phyloP scores from a whole-genome alignment of 2,329 filamentous ascomycete genomes.

The Thyridium curvatum region DNA sequence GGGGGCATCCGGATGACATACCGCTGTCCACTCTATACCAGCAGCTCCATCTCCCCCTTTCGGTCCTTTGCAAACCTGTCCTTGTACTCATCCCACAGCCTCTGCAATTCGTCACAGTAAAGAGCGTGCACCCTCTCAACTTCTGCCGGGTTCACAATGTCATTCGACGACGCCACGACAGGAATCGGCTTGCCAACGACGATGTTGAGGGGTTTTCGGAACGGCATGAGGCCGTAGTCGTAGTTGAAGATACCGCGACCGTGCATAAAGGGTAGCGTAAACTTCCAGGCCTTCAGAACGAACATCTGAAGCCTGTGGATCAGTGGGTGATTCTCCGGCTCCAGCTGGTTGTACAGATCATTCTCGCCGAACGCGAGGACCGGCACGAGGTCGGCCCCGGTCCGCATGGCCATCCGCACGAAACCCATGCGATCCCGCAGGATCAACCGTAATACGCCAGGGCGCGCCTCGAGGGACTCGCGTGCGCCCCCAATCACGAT shows the following conservation, averaged over 20 bases:
- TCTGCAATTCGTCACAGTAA: constrained; percentile 70
- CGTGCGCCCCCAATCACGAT: constrained; percentile 91
- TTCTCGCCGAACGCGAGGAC: constrained; percentile 94
- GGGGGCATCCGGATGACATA: too few species aligned
- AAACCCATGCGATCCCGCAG: constrained; percentile 85
- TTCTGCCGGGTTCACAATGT: constrained; percentile 38
- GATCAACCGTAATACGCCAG: constrained; percentile 69
- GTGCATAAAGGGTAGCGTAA: constrained; percentile 86
- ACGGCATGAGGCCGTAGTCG: constrained; percentile 93
- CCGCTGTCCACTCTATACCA: constrained; percentile 40
- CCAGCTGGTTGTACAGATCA: constrained; percentile 87
- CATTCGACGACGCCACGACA: constrained; percentile 32
- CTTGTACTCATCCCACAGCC: constrained; percentile 73
- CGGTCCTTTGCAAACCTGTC: constrained; percentile 63
- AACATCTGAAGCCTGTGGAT: constrained; percentile 79
- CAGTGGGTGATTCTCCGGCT: constrained; percentile 67
- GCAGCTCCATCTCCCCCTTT: constrained; percentile 60
- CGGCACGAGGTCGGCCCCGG: constrained; percentile 89
- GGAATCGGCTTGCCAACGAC: constrained; percentile 80
- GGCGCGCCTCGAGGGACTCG: constrained; percentile 84
- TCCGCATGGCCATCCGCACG: constrained; percentile 84
- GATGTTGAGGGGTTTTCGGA: constrained; percentile 78
- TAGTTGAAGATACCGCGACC: constrained; percentile 95
- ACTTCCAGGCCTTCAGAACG: constrained; percentile 80
- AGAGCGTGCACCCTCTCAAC: constrained; percentile 73